Base-by-base conservation (phyloP, 2,329 filamentous ascomycete genomes). In the Huntiella moniliformis region DNA sequence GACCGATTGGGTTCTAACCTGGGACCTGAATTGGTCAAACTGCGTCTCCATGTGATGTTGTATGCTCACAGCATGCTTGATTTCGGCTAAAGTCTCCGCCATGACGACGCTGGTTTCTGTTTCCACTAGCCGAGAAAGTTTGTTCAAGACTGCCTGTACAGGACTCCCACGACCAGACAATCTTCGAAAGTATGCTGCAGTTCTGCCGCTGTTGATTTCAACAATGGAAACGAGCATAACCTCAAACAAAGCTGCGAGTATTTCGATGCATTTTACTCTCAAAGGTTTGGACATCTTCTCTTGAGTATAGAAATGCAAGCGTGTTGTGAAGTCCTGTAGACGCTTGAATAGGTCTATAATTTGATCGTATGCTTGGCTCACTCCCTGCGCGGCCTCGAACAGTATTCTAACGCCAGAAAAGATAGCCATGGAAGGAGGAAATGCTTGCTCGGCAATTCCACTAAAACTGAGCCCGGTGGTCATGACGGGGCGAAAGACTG, bases 261-360 rank as follows among this genome's bases (percentile, higher is more conserved):
- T 65, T 2, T 58, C 55, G 11, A 61, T 59, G 3, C 67, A 54
- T 46, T 67, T 66, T 12, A 58, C 53, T 10, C 59, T 54, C 3
- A 67, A 54, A 15, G 62, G 56, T 0, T 50, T 38, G 0, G 63
- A 65, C 50, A 68, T 57, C 10, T 56, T 46, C 17, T 63, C 55
- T 15, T 58, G 57, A 5, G 62, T 52, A 38, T 68, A 67, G 15
- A 66, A 60, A 12, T 60, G 57, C 5, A 67, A 51, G 12, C 65
- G 57, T 5, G 56, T 53, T 3, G 64, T 67, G 36, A 67, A 66
- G 51, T 66, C 62, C 58, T 63, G 58, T 8, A 67, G 52, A 31
- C 60, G 58, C 8, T 58, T 58, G 53, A 69, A 64, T 17, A 69
- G 52, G 40, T 64, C 63, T 2, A 63, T 52, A 5, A 69, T 68